These are phyloP conservation scores for Dendrobium huoshanense DNA, from an alignment of 106 monocot genomes.

Conservation along the genomic window DNA sequence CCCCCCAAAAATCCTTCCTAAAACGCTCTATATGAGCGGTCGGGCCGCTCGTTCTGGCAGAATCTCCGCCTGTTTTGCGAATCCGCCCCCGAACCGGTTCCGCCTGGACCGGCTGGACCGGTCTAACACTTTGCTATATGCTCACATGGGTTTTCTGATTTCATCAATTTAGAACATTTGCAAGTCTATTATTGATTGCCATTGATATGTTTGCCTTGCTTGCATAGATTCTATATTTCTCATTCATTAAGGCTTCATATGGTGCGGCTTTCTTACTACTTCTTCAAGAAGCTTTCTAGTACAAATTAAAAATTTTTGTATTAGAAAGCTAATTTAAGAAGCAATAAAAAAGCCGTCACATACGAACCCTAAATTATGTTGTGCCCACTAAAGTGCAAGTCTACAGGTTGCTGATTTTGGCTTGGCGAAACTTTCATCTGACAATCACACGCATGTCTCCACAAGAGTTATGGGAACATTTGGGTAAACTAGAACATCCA, in stretches of 20 bases:
- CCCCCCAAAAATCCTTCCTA: too few relatives aligned
- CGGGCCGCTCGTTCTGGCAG: too few relatives aligned
- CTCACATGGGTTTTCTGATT: not conserved
- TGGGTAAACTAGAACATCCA: constrained; percentile 23
- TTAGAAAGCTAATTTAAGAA: too few relatives aligned
- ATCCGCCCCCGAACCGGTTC: too few relatives aligned
- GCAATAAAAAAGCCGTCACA: too few relatives aligned
- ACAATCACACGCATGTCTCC: constrained; percentile 57
- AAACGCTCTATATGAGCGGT: too few relatives aligned
- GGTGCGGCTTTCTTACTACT: too few relatives aligned
- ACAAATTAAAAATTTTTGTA: too few relatives aligned
- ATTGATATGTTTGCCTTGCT: not conserved
- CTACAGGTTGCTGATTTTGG: constrained; percentile 71
- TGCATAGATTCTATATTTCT: not conserved
- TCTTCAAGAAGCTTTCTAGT: too few relatives aligned
- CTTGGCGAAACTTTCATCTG: constrained; percentile 53
- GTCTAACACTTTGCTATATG: not conserved
- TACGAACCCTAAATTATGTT: not conserved
- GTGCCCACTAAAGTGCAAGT: not conserved
- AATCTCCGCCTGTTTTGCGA: too few relatives aligned
- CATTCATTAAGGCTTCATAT: not conserved
- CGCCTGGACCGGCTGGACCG: too few relatives aligned
- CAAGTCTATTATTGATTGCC: not conserved
- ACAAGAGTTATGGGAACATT: constrained; percentile 81
- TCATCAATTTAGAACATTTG: not conserved